These are phyloP conservation scores for Samsoniella hepiali DNA, from an alignment of 2,329 filamentous ascomycete genomes.

Conservation along the genomic window DNA sequence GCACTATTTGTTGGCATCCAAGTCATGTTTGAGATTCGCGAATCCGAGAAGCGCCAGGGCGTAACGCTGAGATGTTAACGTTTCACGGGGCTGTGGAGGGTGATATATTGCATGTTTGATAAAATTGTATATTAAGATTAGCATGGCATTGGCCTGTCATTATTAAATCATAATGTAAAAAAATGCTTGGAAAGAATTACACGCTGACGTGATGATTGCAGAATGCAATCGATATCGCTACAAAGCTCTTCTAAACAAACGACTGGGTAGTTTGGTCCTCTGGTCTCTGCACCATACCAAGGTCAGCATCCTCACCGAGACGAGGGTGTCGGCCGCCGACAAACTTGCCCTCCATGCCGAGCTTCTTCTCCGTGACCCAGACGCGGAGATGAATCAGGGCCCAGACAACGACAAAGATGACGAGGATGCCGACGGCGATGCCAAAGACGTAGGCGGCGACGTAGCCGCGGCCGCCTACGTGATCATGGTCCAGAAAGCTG, in stretches of 20 bases:
- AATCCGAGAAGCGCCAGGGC: slow-evolving; percentile 77
- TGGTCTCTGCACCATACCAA: background rate
- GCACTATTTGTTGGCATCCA: slow-evolving; percentile 82
- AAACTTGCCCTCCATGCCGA: slow-evolving; percentile 43
- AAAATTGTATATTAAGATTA: slow-evolving; percentile 10
- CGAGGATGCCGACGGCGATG: slow-evolving; percentile 49
- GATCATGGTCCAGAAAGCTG: slow-evolving; percentile 67
- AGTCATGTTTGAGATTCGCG: slow-evolving; percentile 94
- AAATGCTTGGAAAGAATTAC: background rate
- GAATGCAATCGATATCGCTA: background rate
- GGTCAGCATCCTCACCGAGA: background rate
- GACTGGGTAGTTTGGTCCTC: background rate
- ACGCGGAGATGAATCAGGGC: slow-evolving; percentile 48
- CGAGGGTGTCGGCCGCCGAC: slow-evolving; percentile 25
- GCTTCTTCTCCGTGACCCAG: slow-evolving; percentile 47
- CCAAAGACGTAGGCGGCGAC: slow-evolving; percentile 59
- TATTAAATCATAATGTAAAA: background rate
- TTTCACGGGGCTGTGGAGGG: too few species aligned
- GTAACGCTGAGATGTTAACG: slow-evolving; percentile 75
- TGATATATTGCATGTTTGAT: background rate
- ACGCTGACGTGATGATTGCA: background rate
- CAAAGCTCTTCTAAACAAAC: background rate
- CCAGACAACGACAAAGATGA: slow-evolving; percentile 53
- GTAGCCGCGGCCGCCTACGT: slow-evolving; percentile 41
- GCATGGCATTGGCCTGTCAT: background rate